Evolutionary conservation across 1,284 basidiomycete genomes (phyloP), one percentile per base, ranked within the genome.

Genomic region (Melampsora larici-populina): DNA sequence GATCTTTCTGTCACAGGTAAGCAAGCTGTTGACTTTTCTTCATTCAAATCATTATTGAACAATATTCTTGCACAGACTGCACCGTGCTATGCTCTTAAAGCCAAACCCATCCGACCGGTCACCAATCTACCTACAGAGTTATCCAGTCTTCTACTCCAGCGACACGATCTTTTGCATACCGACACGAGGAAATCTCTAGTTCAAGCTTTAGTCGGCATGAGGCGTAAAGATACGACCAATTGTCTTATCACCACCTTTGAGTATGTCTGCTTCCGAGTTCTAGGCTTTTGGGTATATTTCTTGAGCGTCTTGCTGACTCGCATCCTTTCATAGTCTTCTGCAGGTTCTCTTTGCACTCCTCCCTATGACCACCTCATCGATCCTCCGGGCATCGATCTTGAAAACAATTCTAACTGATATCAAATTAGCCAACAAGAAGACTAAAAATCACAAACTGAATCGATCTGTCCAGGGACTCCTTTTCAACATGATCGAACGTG

Each of bases 331-430:
- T 80, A 97, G 94, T 70, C 88, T 99, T 1, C 88, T 99, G 70
- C 92, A 91, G 83, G 91, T 90, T 0, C 88, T 99, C 8, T 97
- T 99, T 82, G 96, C 97, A 3, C 88, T 99, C 1, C 89, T 99
- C 0, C 92, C 95, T 21, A 90, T 92, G 60, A 94, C 94, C 0
- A 91, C 92, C 5, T 97, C 94, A 0, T 89, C 93, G 0, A 85
- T 90, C 24, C 88, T 98, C 24, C 90, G 96, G 33, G 86, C 89
- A 0, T 91, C 91, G 80, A 94, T 99, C 80, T 90, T 94, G n/a
- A 91, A 90, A 81, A 97, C 94, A 0, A 99, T 99, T 82, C 87
- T 98, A n/a, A 90, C 92, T 21, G 96, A 99, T 81, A 92, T 99
- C 81, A 91, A 91, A 81, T 92, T 91, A 4, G 94, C 96, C 58